These are phyloP conservation scores for Triadica sebifera DNA, from an alignment of 345 rosid species.

Conservation along the genomic window DNA sequence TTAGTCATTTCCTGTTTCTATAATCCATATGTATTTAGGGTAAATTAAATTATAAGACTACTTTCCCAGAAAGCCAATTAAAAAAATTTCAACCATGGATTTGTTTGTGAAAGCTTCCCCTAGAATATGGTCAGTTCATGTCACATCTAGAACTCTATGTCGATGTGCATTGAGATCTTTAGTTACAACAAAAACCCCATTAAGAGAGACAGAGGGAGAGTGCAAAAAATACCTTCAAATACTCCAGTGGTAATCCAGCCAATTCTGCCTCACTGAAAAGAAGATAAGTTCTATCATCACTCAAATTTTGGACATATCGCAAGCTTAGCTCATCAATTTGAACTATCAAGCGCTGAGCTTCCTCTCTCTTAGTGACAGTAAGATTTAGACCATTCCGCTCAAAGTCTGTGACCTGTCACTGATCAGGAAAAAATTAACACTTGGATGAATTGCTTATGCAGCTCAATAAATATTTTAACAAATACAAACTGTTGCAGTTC, in stretches of 20 bases:
- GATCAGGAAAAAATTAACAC: constrained; percentile 49
- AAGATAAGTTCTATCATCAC: constrained; percentile 63
- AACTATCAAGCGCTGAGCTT: constrained; percentile 64
- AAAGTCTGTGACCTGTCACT: constrained; percentile 95
- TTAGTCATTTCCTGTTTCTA: background rate
- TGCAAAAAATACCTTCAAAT: constrained; percentile 53
- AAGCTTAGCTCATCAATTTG: constrained; percentile 73
- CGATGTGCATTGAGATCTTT: background rate
- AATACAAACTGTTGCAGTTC: background rate
- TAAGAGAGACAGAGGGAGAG: constrained; percentile 4
- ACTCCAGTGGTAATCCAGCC: constrained; percentile 69
- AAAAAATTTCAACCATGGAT: background rate
- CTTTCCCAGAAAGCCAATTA: background rate
- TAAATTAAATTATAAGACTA: background rate
- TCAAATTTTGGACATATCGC: constrained; percentile 67
- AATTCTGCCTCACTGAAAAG: constrained; percentile 68
- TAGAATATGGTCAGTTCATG: background rate
- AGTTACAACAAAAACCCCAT: background rate
- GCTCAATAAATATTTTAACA: constrained; percentile 4
- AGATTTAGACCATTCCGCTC: constrained; percentile 90
- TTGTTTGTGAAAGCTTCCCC: background rate
- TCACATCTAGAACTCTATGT: background rate
- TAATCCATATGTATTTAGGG: background rate
- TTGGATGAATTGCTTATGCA: constrained; percentile 23
- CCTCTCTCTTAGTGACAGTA: constrained; percentile 68